Conservation (phyloP, 75 land plant genomes). For the Picea sitchensis region DNA sequence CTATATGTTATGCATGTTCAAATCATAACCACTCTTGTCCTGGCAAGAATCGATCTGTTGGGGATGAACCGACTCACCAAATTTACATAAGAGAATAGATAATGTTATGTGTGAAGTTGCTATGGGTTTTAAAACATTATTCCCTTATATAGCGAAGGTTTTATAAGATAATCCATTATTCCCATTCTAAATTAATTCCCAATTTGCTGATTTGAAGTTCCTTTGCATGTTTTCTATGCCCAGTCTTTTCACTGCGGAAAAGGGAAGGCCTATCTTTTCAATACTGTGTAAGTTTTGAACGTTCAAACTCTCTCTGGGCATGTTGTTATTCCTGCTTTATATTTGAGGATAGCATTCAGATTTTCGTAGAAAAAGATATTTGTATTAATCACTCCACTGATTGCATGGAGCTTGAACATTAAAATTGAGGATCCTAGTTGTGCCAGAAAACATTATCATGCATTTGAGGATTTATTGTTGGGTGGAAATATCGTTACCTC, state of each 20-base stretch:
- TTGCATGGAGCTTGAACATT: background rate
- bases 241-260: conserved; percentile 59
- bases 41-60: background rate
- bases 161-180: background rate
- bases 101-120: background rate
- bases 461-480: too few species aligned
- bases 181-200: background rate
- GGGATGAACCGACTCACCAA: background rate
- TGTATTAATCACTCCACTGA: background rate
- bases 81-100: background rate
- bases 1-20: background rate
- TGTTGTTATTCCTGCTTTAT: background rate
- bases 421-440: background rate
- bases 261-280: conserved; percentile 65
- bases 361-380: background rate
- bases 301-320: background rate
- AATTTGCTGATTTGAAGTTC: background rate
- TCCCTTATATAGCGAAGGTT: background rate
- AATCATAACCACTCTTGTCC: background rate
- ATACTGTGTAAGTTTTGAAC: conserved; percentile 44
- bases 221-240: conserved; percentile 2
- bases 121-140: background rate
- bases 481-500: too few species aligned
- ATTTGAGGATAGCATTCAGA: background rate
- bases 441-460: background rate